Base-by-base conservation (phyloP, 169 alveolate genomes). In the Cyclospora cayetanensis region DNA sequence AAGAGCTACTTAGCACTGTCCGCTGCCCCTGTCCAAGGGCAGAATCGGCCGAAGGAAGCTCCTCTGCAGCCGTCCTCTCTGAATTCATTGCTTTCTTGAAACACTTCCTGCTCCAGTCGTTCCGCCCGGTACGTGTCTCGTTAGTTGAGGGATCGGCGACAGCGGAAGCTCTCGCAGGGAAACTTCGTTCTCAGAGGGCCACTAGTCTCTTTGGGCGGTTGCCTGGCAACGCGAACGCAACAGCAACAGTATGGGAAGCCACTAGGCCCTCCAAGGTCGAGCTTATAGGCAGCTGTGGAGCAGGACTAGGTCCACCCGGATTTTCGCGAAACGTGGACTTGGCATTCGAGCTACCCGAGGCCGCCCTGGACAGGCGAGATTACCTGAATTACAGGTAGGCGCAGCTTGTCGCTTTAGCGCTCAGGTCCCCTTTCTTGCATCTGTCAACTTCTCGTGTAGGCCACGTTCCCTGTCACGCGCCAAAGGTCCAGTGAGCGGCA, bases 271-370 rank as follows among this genome's bases (percentile, higher is more conserved):
- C 74, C 20, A 52, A 29, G 9, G 90, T 82, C 43, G 77, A 82
- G 29, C 31, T 82, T 41, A 27, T 82, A 9, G 90, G 90, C 63
- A 82, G 90, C 77, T 82, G 60, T 42, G 90, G 88, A 22, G 88
- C 72, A 15, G 66, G 70, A 2, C 18, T 79, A 50, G 88, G 88
- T 46, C 88, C 88, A 2, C 72, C 88, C 0, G 72, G 72, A 7
- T 79, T 79, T 31, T 1, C 70, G 20, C 88, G 88, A 46, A 82
- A 82, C 52, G 15, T 82, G 9, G 90, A 82, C 52, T 35, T 82
- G 79, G 90, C 90, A 22, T 4, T 82, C 11, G 90, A 82, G 41
- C 39, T 82, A 27, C 90, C 90, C 7, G 60, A 52, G 35, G 90
- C 52, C 79, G 52, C 77, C 9, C 2, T 82, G 1, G 79, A 53